Conservation (phyloP, 2,329 filamentous ascomycete genomes). For the Rosellinia necatrix region DNA sequence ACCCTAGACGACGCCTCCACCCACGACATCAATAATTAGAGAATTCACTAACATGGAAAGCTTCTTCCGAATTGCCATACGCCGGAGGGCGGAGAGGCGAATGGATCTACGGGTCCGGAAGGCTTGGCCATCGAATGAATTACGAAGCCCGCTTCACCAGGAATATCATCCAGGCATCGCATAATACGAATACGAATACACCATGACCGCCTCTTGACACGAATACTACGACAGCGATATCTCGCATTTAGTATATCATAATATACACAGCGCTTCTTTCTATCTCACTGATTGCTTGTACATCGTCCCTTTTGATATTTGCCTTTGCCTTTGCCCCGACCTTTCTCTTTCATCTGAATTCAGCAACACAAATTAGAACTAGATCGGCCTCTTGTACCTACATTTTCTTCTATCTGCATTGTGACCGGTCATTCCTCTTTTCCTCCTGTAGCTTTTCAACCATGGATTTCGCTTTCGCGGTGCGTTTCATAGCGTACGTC, state of each 20-base stretch:
- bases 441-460: background rate
- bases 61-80: too few relatives aligned
- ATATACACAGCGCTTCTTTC: too few relatives aligned
- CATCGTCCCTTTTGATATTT: background rate
- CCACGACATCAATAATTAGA: too few relatives aligned
- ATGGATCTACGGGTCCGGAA: too few relatives aligned
- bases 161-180: background rate
- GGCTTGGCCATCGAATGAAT: too few relatives aligned
- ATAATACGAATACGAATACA: slow-evolving; percentile 16
- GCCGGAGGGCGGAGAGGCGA: too few relatives aligned
- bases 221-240: background rate
- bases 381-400: background rate
- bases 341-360: too few relatives aligned
- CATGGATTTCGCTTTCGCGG: background rate
- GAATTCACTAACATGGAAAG: too few relatives aligned
- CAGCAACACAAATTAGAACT: background rate
- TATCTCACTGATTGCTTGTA: background rate
- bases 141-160: too few relatives aligned
- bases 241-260: background rate
- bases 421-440: background rate
- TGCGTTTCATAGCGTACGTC: background rate
- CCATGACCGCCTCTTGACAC: background rate
- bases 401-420: background rate
- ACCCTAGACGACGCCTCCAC: too few relatives aligned
- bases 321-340: too few relatives aligned